Conservation (phyloP, 805 yeast genomes). For the Dipodascus geniculatus region DNA sequence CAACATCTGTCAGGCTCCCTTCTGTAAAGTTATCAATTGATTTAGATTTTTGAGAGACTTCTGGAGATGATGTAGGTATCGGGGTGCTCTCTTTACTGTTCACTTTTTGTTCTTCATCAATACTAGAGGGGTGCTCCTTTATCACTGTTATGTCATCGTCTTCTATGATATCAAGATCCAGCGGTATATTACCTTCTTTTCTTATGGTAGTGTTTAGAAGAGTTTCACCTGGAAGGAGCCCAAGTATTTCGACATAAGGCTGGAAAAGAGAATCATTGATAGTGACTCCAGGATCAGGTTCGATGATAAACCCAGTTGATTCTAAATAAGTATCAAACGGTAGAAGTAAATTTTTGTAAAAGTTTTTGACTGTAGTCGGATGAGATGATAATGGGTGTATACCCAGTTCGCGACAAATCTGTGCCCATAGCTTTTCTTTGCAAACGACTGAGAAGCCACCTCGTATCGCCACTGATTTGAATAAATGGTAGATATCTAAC, state of each 20-base stretch:
- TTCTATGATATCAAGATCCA: not conserved
- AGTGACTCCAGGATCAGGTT: not conserved
- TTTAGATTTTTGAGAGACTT: not conserved
- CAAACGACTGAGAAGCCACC: conserved; percentile 64
- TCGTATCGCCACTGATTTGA: conserved; percentile 43
- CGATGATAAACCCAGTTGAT: not conserved
- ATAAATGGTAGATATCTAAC: conserved; percentile 50
- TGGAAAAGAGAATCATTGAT: not conserved
- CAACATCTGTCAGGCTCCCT: not conserved
- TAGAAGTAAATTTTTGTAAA: conserved; percentile 37
- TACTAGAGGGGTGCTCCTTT: not conserved
- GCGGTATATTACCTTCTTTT: not conserved
- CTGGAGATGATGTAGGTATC: not conserved
- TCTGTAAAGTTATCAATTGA: not conserved
- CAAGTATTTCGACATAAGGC: not conserved
- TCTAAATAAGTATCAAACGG: conserved; percentile 16
- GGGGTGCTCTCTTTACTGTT: not conserved
- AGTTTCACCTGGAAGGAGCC: not conserved
- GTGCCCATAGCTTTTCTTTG: conserved; percentile 64
- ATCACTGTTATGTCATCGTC: not conserved
- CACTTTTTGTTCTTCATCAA: not conserved
- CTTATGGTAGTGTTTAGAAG: not conserved
- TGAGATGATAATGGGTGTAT: conserved; percentile 49
- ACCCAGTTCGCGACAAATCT: conserved; percentile 71
- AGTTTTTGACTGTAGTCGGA: conserved; percentile 44